Conservation (phyloP, 208 protist genomes). For the Herpetomonas muscarum region DNA sequence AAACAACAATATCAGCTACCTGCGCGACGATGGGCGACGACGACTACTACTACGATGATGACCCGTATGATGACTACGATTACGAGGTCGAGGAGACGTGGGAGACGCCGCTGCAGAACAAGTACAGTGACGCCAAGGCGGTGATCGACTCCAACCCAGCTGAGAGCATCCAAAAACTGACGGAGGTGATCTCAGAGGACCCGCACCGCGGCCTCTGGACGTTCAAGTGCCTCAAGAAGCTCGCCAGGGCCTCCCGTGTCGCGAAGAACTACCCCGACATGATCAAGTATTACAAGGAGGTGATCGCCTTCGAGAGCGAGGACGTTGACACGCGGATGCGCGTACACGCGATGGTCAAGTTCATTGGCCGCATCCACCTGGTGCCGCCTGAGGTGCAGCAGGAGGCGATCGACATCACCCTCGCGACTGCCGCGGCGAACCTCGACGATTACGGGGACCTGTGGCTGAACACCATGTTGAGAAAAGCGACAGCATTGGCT, state of each 20-base stretch:
- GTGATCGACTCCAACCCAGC: constrained; percentile 63
- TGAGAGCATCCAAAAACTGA: constrained; percentile 69
- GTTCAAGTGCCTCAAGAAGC: constrained; percentile 94
- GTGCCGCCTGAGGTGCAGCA: constrained; percentile 51
- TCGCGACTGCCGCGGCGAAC: constrained; percentile 52
- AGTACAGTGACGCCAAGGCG: constrained; percentile 41
- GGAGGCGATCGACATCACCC: constrained; percentile 62
- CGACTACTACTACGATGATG: constrained; percentile 78
- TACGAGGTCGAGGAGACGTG: constrained; percentile 26
- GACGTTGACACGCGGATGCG: constrained; percentile 26
- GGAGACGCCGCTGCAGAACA: constrained; percentile 2
- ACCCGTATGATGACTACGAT: constrained; percentile 83
- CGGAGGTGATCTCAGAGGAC: constrained; percentile 80
- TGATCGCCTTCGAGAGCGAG: constrained; percentile 49
- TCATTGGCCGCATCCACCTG: constrained; percentile 79
- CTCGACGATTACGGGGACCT: constrained; percentile 23
- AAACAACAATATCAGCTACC: no score
- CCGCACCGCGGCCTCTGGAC: constrained; percentile 75
- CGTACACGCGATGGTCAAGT: constrained; percentile 86
- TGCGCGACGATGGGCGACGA: constrained; percentile 26
- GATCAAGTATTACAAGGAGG: constrained; percentile 66
- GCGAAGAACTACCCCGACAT: constrained; percentile 77
- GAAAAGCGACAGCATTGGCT: constrained; percentile 48
- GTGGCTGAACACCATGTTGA: constrained; percentile 93
- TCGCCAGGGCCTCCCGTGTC: constrained; percentile 76